These are phyloP conservation scores for Cadophora sp. DNA, from an alignment of 2,329 filamentous ascomycete species.

Conservation along the genomic window DNA sequence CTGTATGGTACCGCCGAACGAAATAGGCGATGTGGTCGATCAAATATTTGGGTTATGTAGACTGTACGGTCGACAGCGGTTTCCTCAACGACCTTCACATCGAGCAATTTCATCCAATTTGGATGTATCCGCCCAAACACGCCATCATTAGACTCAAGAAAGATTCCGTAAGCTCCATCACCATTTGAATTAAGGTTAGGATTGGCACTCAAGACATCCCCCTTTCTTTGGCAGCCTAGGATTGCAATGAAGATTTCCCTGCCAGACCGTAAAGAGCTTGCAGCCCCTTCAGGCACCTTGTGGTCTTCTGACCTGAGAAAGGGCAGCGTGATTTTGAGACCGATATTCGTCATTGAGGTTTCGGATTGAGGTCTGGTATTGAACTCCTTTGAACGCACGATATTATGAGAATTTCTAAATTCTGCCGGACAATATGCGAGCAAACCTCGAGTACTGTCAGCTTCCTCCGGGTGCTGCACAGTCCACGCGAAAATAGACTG, in stretches of 20 bases:
- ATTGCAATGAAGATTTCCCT: background rate
- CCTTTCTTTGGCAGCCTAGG: background rate
- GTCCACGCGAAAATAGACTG: conserved; percentile 13
- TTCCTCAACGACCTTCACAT: background rate
- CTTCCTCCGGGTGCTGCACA: background rate
- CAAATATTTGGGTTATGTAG: background rate
- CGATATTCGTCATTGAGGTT: background rate
- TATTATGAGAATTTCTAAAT: background rate
- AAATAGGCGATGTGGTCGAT: too few relatives aligned
- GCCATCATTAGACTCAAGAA: background rate
- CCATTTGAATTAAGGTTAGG: too few relatives aligned
- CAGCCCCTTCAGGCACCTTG: background rate
- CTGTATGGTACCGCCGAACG: too few relatives aligned
- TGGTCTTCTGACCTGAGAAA: background rate
- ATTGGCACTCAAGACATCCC: too few relatives aligned
- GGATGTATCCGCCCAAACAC: background rate
- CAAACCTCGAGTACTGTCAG: background rate
- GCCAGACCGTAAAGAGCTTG: too few relatives aligned
- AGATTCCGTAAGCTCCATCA: background rate
- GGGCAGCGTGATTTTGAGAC: background rate
- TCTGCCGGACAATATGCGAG: background rate
- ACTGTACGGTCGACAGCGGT: background rate
- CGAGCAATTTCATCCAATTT: background rate
- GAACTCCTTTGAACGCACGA: background rate
- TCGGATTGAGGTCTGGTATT: background rate